These are phyloP conservation scores for Magnusiomyces starmeri DNA, from an alignment of 1,139 yeast genomes.

Conservation along the genomic window DNA sequence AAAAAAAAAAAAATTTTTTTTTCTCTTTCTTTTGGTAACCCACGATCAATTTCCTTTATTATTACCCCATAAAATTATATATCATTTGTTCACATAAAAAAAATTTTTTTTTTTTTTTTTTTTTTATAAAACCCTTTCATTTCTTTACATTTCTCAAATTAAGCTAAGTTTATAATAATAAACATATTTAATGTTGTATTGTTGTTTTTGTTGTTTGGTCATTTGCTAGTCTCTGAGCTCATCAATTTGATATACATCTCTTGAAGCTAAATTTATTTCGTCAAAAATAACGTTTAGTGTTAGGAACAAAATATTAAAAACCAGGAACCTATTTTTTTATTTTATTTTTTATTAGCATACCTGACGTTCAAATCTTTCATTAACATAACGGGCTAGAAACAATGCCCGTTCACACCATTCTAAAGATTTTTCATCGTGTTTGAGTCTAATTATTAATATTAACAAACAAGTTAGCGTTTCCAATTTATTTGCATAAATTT, in stretches of 20 bases:
- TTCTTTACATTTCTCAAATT: too few species aligned
- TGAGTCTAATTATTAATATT: slow-evolving; percentile 13
- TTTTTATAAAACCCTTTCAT: too few species aligned
- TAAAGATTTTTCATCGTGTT: slow-evolving; percentile 13
- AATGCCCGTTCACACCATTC: slow-evolving; percentile 18
- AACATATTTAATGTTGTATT: too few species aligned
- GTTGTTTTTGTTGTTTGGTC: neutral
- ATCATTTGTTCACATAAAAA: neutral
- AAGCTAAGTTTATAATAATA: too few species aligned
- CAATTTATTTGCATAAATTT: neutral
- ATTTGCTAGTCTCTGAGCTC: neutral
- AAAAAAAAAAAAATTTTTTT: too few species aligned
- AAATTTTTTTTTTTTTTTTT: neutral
- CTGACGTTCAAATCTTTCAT: slow-evolving; percentile 17
- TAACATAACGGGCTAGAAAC: slow-evolving; percentile 16
- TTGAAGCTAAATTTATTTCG: slow-evolving; percentile 11
- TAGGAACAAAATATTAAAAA: neutral
- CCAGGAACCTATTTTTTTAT: neutral
- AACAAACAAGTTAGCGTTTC: neutral
- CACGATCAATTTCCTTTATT: too few species aligned
- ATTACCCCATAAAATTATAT: too few species aligned
- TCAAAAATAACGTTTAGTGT: too few species aligned
- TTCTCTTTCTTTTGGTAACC: too few species aligned
- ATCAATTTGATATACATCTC: slow-evolving; percentile 15
- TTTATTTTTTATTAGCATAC: slow-evolving; percentile 4